phyloP scores from a whole-genome alignment of 805 yeast genomes.

The Ogataea henricii region DNA sequence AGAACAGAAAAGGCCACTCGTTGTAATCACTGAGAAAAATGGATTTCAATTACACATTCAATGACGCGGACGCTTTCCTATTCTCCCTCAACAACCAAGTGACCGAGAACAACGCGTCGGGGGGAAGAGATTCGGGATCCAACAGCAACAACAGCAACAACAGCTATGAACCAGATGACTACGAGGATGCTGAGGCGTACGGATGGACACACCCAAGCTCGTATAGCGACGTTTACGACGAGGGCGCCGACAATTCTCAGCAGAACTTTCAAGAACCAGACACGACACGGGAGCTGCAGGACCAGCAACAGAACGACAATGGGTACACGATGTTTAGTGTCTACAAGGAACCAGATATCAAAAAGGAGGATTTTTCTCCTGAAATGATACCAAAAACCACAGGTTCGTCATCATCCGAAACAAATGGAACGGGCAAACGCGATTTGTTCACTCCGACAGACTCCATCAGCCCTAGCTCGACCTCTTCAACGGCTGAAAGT shows the following conservation, averaged over 20 bases:
- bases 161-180: constrained; percentile 1
- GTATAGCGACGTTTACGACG: constrained; percentile 3
- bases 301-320: background rate
- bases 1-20: background rate
- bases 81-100: constrained; percentile 23
- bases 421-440: background rate
- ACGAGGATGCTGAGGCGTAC: constrained; percentile 8
- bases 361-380: background rate
- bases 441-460: constrained; percentile 20
- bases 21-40: no score
- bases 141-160: background rate
- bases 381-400: background rate
- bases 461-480: constrained; percentile 17
- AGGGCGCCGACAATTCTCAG: no score
- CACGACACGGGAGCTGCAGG: background rate
- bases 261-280: no score
- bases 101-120: background rate
- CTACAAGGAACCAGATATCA: background rate
- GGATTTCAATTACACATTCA: constrained; percentile 27
- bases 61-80: constrained; percentile 33
- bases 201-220: constrained; percentile 11
- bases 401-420: background rate
- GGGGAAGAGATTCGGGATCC: background rate
- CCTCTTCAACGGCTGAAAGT: constrained; percentile 10
- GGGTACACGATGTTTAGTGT: background rate